A percentile compares a stretch with the other conserved stretches of the same genome.
phyloP scores from a whole-genome alignment of 768 basidiomycete genomes.

The Cystobasidium onofrii region DNA sequence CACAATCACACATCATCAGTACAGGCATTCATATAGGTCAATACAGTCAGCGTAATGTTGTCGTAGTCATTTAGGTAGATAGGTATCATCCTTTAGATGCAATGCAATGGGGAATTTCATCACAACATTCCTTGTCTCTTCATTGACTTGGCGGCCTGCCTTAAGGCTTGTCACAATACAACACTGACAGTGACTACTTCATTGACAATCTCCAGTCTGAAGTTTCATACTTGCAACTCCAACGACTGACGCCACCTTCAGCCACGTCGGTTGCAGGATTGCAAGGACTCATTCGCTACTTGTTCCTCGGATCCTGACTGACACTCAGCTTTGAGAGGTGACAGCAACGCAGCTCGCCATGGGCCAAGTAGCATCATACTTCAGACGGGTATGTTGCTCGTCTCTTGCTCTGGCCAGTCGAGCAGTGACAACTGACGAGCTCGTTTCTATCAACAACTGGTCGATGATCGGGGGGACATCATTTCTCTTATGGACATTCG shows the following conservation, averaged over 20 bases:
- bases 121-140: too few species aligned
- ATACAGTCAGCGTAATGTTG: background rate
- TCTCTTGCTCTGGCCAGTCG: background rate
- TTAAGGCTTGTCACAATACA: too few species aligned
- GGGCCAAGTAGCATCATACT: background rate
- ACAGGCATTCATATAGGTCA: background rate
- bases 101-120: too few species aligned
- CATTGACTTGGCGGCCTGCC: too few species aligned
- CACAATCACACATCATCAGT: too few species aligned
- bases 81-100: too few species aligned
- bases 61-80: too few species aligned
- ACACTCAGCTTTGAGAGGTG: background rate
- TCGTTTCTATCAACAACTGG: background rate
- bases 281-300: background rate
- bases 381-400: background rate
- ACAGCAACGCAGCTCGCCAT: background rate
- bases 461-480: too few species aligned
- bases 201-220: too few species aligned
- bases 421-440: background rate
- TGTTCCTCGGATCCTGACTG: background rate
- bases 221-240: too few species aligned
- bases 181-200: too few species aligned
- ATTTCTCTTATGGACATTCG: background rate
- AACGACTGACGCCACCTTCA: background rate
- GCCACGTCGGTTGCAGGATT: background rate